These are phyloP conservation scores for Xylariomycetidae sp. DNA, from an alignment of 2,329 filamentous ascomycete species.

Conservation along the genomic window DNA sequence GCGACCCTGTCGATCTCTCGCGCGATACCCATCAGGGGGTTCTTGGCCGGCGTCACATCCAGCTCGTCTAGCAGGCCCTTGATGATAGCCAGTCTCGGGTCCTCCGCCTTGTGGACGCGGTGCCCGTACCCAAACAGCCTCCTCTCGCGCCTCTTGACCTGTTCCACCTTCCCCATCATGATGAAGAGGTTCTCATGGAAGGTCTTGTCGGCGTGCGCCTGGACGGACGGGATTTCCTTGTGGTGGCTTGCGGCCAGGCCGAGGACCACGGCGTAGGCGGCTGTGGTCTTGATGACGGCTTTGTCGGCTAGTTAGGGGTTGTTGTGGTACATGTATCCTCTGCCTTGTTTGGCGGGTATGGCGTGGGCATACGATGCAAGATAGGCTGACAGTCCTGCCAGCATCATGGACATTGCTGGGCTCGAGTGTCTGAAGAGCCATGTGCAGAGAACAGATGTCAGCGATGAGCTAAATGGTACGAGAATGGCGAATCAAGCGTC, in stretches of 20 bases:
- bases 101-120: constrained; percentile 30
- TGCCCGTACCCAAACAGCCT: constrained; percentile 38
- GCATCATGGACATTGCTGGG: neutral
- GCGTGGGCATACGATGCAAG: too few relatives aligned
- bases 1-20: constrained; percentile 28
- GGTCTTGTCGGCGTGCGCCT: neutral
- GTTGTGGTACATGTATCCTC: neutral
- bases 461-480: too few relatives aligned
- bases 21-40: constrained; percentile 25
- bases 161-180: constrained; percentile 11
- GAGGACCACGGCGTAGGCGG: neutral
- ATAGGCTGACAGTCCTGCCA: neutral
- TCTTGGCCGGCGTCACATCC: constrained; percentile 3
- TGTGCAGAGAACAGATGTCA: too few relatives aligned
- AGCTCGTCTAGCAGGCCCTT: constrained; percentile 10
- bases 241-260: neutral
- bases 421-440: too few relatives aligned
- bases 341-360: neutral
- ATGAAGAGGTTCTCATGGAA: neutral
- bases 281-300: neutral
- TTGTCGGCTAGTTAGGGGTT: neutral
- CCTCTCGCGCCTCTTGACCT: constrained; percentile 34
- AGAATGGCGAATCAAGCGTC: too few relatives aligned
- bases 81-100: constrained; percentile 31
- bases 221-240: neutral